Conservation (phyloP, 805 yeast species). For the Candida jianshihensis region DNA sequence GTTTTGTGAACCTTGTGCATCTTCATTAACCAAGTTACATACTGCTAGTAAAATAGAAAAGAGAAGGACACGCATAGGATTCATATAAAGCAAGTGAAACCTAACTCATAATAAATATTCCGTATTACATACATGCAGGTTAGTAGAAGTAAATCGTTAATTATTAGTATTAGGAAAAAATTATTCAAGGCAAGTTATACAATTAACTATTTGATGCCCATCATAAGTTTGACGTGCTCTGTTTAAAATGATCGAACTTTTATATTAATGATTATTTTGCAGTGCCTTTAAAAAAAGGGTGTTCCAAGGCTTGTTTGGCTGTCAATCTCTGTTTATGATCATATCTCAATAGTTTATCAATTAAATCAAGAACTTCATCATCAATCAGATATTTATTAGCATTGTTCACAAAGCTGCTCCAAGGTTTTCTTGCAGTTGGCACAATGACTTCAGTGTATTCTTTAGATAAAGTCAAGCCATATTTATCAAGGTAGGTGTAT, state of each 20-base stretch:
- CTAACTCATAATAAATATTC: too few species aligned
- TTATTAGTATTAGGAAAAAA: neutral
- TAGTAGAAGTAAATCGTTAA: neutral
- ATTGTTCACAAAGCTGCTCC: constrained; percentile 69
- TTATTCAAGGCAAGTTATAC: too few species aligned
- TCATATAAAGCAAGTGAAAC: constrained; percentile 11
- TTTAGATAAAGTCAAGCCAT: constrained; percentile 59
- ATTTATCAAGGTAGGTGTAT: constrained; percentile 59
- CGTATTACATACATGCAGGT: neutral
- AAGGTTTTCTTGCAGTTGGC: constrained; percentile 74
- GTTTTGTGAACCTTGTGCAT: constrained; percentile 39
- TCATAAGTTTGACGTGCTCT: too few species aligned
- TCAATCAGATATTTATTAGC: constrained; percentile 62
- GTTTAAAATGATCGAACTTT: neutral
- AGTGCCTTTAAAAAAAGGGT: constrained; percentile 35
- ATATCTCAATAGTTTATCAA: constrained; percentile 71
- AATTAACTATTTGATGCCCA: too few species aligned
- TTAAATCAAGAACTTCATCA: constrained; percentile 71
- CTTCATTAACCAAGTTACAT: constrained; percentile 3
- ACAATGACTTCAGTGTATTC: constrained; percentile 74
- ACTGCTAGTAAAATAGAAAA: constrained; percentile 14
- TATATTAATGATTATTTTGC: constrained; percentile 3
- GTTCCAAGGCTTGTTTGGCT: constrained; percentile 82
- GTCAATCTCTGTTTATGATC: constrained; percentile 88
- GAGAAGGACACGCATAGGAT: constrained; percentile 21